Evolutionary conservation across 2,329 filamentous ascomycete species (phyloP).

Genomic region (Cladosporium velox): DNA sequence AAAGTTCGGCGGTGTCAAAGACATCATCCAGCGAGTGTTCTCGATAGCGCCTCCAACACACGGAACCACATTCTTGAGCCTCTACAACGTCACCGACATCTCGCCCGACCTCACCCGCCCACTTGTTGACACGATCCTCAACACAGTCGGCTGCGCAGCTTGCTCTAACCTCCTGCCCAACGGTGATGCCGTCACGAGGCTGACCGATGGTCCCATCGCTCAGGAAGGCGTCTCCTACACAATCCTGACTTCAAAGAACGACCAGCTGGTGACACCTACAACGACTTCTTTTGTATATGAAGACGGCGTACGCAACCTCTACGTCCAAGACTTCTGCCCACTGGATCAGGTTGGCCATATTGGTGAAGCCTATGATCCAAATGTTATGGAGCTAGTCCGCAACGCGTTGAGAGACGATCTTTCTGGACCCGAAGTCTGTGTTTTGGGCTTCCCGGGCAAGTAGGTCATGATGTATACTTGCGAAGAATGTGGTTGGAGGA

Average conservation of each 20-base stretch:
- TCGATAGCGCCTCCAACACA: conserved; percentile 31
- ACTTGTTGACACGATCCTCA: conserved; percentile 22
- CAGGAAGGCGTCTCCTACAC: conserved; percentile 28
- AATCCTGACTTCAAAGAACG: conserved; percentile 26
- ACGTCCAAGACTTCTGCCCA: conserved; percentile 30
- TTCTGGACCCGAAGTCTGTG: conserved; percentile 25
- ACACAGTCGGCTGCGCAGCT: conserved; percentile 27
- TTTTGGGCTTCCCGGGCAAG: conserved; percentile 26
- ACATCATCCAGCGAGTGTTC: conserved; percentile 27
- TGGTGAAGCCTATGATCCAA: conserved; percentile 30
- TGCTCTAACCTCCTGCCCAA: conserved; percentile 27
- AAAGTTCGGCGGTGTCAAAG: conserved; percentile 26
- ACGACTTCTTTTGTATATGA: conserved; percentile 29
- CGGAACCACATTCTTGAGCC: conserved; percentile 27
- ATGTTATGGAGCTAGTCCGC: conserved; percentile 29
- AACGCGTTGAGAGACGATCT: conserved; percentile 27
- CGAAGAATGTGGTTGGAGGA: not conserved
- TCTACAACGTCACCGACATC: conserved; percentile 27
- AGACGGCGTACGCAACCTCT: conserved; percentile 28
- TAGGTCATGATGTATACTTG: not conserved
- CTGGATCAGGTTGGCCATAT: conserved; percentile 29
- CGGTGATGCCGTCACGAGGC: conserved; percentile 22
- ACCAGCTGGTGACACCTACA: conserved; percentile 31
- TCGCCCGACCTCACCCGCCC: conserved; percentile 25
- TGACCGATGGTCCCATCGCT: conserved; percentile 28